Evolutionary conservation across 352 stramenopile species (phyloP), one percentile per base, ranked within the genome.

Genomic region (Globisporangium acanthophoron): DNA sequence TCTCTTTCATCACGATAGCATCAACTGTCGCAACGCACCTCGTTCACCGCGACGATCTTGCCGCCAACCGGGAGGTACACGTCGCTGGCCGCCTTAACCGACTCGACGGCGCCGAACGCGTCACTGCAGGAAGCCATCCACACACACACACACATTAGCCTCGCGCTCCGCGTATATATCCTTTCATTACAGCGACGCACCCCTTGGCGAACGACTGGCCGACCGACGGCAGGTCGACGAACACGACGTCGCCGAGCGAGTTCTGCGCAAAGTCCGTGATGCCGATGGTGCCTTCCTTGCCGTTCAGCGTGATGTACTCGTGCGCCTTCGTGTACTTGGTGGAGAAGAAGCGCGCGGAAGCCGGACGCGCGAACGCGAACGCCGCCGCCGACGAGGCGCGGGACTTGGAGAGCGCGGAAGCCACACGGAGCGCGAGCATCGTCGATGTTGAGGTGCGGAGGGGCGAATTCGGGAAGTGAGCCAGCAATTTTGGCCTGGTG

Each of bases 181-280:
- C 24, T 27, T 27, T 21, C 15, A 15, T 43, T 37, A 20, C 15
- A 39, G 11, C 29, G 11, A 52, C 85, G 65, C 62, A 97, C 77
- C 92, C 94, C 67, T 97, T 98, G 27, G 88, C 73, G 66, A 99
- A 97, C 56, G 90, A 78, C 61, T 98, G 88, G 41, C 92, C 97
- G 41, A 98, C 79, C 15, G 89, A 72, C 24, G 97, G 97, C 58
- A 99, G 78, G 62, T 99, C 96, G 12, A 99, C 96, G 74, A 97
- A 99, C 45, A 99, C 97, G 56, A 96, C 82, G 71, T 99, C 97
- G 46, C 97, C 97, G 45, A 99, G 79, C 64, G 90, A 95, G 70
- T 97, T 94, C 72, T 98, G 92, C 27, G 97, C 97, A 75, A 98
- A 98, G 71, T 98, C 92, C 48, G 96, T 99, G 79, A 99, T 99